Base-by-base conservation (phyloP, 169 alveolate species). In the Hammondia hammondi region DNA sequence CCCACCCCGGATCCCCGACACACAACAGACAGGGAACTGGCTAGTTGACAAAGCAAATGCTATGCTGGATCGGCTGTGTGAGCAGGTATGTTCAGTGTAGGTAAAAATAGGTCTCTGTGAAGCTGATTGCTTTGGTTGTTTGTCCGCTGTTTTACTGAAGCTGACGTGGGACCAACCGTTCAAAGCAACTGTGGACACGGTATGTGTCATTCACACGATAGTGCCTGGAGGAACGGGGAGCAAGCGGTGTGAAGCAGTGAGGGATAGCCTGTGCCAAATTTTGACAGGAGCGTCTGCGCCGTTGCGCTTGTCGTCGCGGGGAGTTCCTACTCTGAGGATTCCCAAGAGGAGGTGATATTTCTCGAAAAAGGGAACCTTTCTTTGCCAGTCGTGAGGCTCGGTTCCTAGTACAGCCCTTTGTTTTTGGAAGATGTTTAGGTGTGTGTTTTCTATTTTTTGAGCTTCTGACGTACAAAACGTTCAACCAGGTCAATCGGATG, bases 21-120 rank as follows among this genome's bases (percentile, higher is more conserved):
- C 95, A 45, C 92, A 85, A 85, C 90, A 77, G 45, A 93, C 95
- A 67, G 95, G 95, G 82, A 85, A 93, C 95, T 93, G 95, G 95
- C 71, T 93, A 19, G 87, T 93, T 35, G 95, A 93, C 71, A 39
- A 88, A 21, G 70, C 95, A 32, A 93, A 93, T 35, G 92, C 95
- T 14, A 91, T 91, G 9, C 93, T 93, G 32, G 95, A 93, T 82
- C 57, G 70, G 45, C 35, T 27, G 19, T 29, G 32, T n/a, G 81
- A n/a, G 29, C 56, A 87, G 73, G 81, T 87, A 57, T 48, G 45
- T 19, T 7, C 46, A 39, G 0, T 35, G 35, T 56, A 7, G 61
- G 61, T 52, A 7, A 52, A 10, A 2, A 7, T 1, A 14, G 61
- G 3, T 52, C 61, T 10, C 24, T 4, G 10, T 1, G 17, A 21